A percentile compares a stretch with the other conserved stretches of the same genome.
Evolutionary conservation across 208 protist species (phyloP).

Genomic region (Trypanosoma cruzi): DNA sequence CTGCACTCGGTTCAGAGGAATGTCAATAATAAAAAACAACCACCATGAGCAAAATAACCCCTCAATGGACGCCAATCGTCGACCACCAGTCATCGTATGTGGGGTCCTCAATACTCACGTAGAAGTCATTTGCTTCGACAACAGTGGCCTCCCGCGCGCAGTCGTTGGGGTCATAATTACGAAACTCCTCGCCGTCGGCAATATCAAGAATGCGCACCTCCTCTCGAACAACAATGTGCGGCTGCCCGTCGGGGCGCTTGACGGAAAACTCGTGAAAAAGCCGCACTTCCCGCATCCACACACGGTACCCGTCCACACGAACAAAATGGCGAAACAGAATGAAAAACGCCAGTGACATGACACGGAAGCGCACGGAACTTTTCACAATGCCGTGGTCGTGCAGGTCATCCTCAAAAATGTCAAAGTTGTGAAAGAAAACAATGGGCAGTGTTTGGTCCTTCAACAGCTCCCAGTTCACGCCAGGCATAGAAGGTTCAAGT

Average conservation of each 20-base stretch:
- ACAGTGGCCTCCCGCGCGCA: slow-evolving; percentile 36
- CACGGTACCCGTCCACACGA: slow-evolving; percentile 51
- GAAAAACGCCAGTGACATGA: slow-evolving; percentile 78
- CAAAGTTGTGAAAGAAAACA: slow-evolving; percentile 69
- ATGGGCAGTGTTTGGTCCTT: slow-evolving; percentile 63
- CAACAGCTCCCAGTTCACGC: slow-evolving; percentile 82
- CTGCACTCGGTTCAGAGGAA: no score
- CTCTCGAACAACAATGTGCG: slow-evolving; percentile 72
- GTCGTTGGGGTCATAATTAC: slow-evolving; percentile 34
- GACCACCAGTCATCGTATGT: slow-evolving; percentile 24
- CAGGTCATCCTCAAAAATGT: slow-evolving; percentile 85
- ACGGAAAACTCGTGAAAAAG: slow-evolving; percentile 75
- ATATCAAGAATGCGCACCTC: slow-evolving; percentile 43
- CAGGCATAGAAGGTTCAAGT: slow-evolving; percentile 36
- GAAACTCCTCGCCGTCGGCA: slow-evolving; percentile 36
- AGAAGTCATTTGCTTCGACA: slow-evolving; percentile 33
- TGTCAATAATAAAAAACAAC: slow-evolving; percentile 4
- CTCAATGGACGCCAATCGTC: slow-evolving; percentile 28
- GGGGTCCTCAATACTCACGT: slow-evolving; percentile 15
- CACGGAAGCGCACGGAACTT: slow-evolving; percentile 70
- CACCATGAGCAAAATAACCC: slow-evolving; percentile 15
- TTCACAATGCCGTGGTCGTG: slow-evolving; percentile 74
- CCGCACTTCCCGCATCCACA: slow-evolving; percentile 79
- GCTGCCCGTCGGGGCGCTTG: slow-evolving; percentile 28
- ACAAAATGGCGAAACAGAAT: slow-evolving; percentile 78